Percentiles rank a stretch among this genome's conserved stretches.
These are phyloP conservation scores for Cicer bijugum DNA, from an alignment of 306 rosid species.

Conservation along the genomic window DNA sequence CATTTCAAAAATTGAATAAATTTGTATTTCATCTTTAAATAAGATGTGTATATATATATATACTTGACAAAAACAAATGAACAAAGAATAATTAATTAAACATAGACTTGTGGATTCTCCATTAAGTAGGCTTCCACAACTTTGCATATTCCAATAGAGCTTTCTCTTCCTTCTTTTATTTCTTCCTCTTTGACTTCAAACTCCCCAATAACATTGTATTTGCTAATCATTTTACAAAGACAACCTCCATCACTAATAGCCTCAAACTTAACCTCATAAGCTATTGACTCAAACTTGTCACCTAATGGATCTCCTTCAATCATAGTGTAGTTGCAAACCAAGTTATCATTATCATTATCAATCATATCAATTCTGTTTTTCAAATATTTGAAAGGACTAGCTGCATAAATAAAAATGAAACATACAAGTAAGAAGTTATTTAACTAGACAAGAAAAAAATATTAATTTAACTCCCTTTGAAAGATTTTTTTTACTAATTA, in stretches of 20 bases:
- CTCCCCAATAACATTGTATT: slow-evolving; percentile 57
- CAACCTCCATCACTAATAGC: slow-evolving; percentile 67
- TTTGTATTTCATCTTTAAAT: slow-evolving; percentile 14
- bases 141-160: slow-evolving; percentile 63
- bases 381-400: slow-evolving; percentile 55
- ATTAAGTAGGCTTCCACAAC: slow-evolving; percentile 68
- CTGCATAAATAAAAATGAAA: slow-evolving; percentile 50
- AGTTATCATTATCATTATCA: slow-evolving; percentile 59
- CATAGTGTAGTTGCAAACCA: slow-evolving; percentile 71
- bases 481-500: too few species aligned
- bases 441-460: background rate
- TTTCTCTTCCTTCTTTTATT: slow-evolving; percentile 70
- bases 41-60: slow-evolving; percentile 17
- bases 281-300: slow-evolving; percentile 68
- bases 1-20: slow-evolving; percentile 40
- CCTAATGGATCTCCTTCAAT: slow-evolving; percentile 80
- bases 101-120: slow-evolving; percentile 67
- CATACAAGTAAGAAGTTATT: slow-evolving; percentile 1
- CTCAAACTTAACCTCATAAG: slow-evolving; percentile 75
- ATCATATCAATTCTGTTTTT: slow-evolving; percentile 67
- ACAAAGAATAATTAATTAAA: slow-evolving; percentile 41
- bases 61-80: background rate
- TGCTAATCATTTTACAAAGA: slow-evolving; percentile 61
- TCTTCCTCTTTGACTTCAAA: slow-evolving; percentile 64
- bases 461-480: background rate